A percentile compares a stretch with the other conserved stretches of the same genome.
Evolutionary conservation across 2,329 filamentous ascomycete genomes (phyloP).

Genomic region (Aspergillus fumigatus): DNA sequence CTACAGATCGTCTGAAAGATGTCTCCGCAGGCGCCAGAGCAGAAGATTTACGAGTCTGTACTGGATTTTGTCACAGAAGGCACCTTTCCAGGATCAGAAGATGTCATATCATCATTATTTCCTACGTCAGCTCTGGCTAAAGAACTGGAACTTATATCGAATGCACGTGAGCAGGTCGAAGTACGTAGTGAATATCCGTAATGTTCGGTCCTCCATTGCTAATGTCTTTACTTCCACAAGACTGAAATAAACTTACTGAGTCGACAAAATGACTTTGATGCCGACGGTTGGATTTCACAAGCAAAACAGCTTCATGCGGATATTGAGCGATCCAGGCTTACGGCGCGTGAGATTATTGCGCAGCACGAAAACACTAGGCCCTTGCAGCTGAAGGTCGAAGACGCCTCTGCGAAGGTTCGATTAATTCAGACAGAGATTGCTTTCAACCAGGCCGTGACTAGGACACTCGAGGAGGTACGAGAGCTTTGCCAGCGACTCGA

Average conservation of each 20-base stretch:
- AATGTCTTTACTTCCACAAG: slow-evolving; percentile 34
- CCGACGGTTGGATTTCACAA: slow-evolving; percentile 80
- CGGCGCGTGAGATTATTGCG: slow-evolving; percentile 75
- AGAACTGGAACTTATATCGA: slow-evolving; percentile 48
- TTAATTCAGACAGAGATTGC: slow-evolving; percentile 56
- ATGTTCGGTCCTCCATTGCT: slow-evolving; percentile 6
- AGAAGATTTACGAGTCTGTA: slow-evolving; percentile 54
- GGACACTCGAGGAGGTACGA: slow-evolving; percentile 48
- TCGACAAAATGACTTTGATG: slow-evolving; percentile 69
- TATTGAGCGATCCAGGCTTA: slow-evolving; percentile 71
- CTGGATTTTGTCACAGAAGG: slow-evolving; percentile 59
- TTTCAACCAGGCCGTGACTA: slow-evolving; percentile 53
- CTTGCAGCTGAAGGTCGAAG: slow-evolving; percentile 61
- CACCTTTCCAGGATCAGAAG: slow-evolving; percentile 54
- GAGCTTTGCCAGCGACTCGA: slow-evolving; percentile 48
- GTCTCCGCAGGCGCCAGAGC: slow-evolving; percentile 35
- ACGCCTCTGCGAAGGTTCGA: slow-evolving; percentile 51
- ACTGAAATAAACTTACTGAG: slow-evolving; percentile 72
- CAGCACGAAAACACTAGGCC: slow-evolving; percentile 67
- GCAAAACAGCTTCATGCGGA: slow-evolving; percentile 81
- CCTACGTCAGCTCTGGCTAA: slow-evolving; percentile 45
- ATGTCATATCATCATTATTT: slow-evolving; percentile 51
- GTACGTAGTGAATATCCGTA: slow-evolving; percentile 27
- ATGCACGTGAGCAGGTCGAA: slow-evolving; percentile 52
- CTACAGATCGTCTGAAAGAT: slow-evolving; percentile 18